Base-by-base conservation (phyloP, 371 early-diverging fungal species). In the Catenaria anguillulae region DNA sequence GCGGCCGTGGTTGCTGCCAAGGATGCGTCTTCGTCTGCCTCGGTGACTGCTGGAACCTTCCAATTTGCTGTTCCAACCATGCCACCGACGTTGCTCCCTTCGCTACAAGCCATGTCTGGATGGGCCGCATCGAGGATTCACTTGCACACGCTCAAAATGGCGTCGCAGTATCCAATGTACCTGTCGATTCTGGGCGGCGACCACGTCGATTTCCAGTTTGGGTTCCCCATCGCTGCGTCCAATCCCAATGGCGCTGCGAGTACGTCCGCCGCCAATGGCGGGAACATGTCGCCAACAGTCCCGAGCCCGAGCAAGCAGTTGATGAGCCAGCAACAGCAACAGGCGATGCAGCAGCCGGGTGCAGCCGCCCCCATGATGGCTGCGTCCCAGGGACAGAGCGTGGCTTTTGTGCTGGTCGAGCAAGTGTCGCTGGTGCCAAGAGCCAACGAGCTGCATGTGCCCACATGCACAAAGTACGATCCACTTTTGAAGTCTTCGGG, bases 391-490 rank as follows among this genome's bases (percentile, higher is more conserved):
- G 37, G 8, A 4, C 37, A 37, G 37, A 26, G 15, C 15, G 17
- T 40, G 10, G 42, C 58, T 15, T 58, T 58, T 36, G 58, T 58
- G 8, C 31, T 40, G 6, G 36, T 58, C 26, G 58, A 58, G 36
- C 58, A 58, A 23, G 58, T 58, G 12, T 17, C 24, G 0, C 21
- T 58, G 15, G 58, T 15, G 1, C 21, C 33, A 17, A 13, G 24
- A 13, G 42, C 36, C 13, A 21, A n/a, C 26, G 58, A 58, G 42
- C 15, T 58, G 36, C 58, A 58, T 36, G 31, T 58, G 4, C 58
- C 58, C 19, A 26, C 43, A 26, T 50, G 58, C 58, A 58, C 36
- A 19, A 58, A 35, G 42, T 42, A 35, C 36, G 58, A 29, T 56
- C 4, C 0, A 8, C 31, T 24, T 34, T 56, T 4, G 26, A 15